These are phyloP conservation scores for Sphaerulina musiva DNA, from an alignment of 2,329 filamentous ascomycete species.

Conservation along the genomic window DNA sequence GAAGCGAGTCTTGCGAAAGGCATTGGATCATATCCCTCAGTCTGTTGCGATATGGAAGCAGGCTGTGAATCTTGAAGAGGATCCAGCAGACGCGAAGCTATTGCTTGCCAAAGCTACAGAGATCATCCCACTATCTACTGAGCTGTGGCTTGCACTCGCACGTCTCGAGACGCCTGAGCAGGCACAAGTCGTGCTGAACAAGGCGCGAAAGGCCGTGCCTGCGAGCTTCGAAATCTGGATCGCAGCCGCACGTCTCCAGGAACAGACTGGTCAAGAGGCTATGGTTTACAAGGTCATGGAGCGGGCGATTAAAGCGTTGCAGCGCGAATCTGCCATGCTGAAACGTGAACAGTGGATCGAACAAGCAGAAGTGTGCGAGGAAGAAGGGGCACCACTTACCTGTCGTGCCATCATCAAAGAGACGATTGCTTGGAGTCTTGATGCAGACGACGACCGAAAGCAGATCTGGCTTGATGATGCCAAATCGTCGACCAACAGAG, in stretches of 20 bases:
- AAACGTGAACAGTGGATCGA: slow-evolving; percentile 96
- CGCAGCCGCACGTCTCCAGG: slow-evolving; percentile 80
- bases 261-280: slow-evolving; percentile 74
- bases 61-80: slow-evolving; percentile 89
- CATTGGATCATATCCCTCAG: slow-evolving; percentile 85
- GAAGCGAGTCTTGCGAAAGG: slow-evolving; percentile 86
- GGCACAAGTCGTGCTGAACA: slow-evolving; percentile 91
- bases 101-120: slow-evolving; percentile 92
- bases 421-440: slow-evolving; percentile 85
- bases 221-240: slow-evolving; percentile 97
- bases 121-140: slow-evolving; percentile 85
- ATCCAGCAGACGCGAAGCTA: slow-evolving; percentile 77
- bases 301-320: slow-evolving; percentile 79
- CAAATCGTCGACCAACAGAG: slow-evolving; percentile 69
- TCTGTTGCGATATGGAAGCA: slow-evolving; percentile 98
- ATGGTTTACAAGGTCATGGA: slow-evolving; percentile 86
- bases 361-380: slow-evolving; percentile 90
- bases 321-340: slow-evolving; percentile 89
- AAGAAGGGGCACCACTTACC: slow-evolving; percentile 79
- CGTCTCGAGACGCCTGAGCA: slow-evolving; percentile 84
- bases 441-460: slow-evolving; percentile 93
- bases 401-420: slow-evolving; percentile 86
- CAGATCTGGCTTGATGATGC: slow-evolving; percentile 96
- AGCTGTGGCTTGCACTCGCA: slow-evolving; percentile 90
- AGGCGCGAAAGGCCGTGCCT: slow-evolving; percentile 85